Base-by-base conservation (phyloP, 441 rosid species). In the Lepidium campestre region DNA sequence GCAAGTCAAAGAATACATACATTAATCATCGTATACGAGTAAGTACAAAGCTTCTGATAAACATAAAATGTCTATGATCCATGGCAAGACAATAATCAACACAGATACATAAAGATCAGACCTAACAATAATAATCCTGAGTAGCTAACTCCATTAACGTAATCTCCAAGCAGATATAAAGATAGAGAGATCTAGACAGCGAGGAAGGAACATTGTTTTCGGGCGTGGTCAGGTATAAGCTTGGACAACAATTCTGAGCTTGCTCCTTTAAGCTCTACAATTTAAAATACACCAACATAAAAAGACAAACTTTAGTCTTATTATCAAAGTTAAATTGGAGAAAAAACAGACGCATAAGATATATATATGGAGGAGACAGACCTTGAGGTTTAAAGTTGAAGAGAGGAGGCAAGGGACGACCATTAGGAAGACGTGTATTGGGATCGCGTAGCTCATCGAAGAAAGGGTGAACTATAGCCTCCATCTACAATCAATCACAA, bases 381-480 rank as follows among this genome's bases (percentile, higher is more conserved):
- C 98, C 98, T 41, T 85, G 92, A 40, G 88, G 60, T 72, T 82
- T 93, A 22, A 84, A 85, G 82, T 87, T 93, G 82, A 88, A 93
- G 45, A 93, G 85, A 13, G 97, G 98, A 1, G 98, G 98, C 73
- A 93, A 91, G 42, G 83, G 77, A 7, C 96, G 97, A 14, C 94
- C 97, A 57, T 86, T 93, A 5, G 96, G 97, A n/a, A 93, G 75
- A 53, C 91, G 91, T 27, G 85, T 71, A 45, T 77, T 86, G 20
- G 91, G 96, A 71, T 87, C 96, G 3, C 96, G 92, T 22, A 93
- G 81, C 75, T 88, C 96, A 46, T 93, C 96, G 55, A 90, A 93
- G 79, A 90, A 93, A 8, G 98, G 97, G 79, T 90, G 98, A 52
- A 80, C 73, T 78, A 90, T 76, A 23, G 98, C 96, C 73, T 93